A percentile compares a stretch with the other conserved stretches of the same genome.
These are phyloP conservation scores for Fragaria ananassa DNA, from an alignment of 306 rosid species.

Conservation along the genomic window DNA sequence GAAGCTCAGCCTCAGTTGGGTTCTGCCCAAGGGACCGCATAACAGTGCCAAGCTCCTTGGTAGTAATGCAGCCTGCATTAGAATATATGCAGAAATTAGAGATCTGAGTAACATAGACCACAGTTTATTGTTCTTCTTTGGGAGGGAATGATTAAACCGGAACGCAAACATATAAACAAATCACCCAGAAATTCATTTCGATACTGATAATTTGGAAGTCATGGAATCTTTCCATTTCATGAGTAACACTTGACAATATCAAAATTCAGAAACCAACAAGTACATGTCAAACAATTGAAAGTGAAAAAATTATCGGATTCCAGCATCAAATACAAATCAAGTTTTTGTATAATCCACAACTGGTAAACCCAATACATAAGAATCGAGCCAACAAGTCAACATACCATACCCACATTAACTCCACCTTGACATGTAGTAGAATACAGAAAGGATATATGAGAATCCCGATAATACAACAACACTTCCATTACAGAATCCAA, in stretches of 20 bases:
- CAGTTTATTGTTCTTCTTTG: too few relatives aligned
- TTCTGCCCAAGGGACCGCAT: slow-evolving; percentile 17
- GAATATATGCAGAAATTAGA: neutral
- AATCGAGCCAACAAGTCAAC: neutral
- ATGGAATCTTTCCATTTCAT: neutral
- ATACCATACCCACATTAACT: neutral
- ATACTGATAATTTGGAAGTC: neutral
- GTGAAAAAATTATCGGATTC: neutral
- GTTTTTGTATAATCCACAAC: neutral
- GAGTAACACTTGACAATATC: neutral
- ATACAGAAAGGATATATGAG: neutral
- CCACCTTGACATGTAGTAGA: neutral
- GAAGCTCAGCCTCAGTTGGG: slow-evolving; percentile 3
- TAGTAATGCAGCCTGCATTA: slow-evolving; percentile 8
- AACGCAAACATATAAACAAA: neutral
- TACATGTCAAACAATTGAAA: neutral
- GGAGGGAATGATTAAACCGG: neutral
- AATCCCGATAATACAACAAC: neutral
- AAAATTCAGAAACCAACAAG: neutral
- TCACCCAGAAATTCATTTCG: neutral
- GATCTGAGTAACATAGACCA: neutral
- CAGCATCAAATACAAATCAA: neutral
- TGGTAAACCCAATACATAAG: neutral
- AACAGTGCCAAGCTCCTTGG: slow-evolving; percentile 15
- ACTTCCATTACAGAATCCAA: neutral